Base-by-base conservation (phyloP, 768 basidiomycete genomes). In the Auriscalpium microsporum region DNA sequence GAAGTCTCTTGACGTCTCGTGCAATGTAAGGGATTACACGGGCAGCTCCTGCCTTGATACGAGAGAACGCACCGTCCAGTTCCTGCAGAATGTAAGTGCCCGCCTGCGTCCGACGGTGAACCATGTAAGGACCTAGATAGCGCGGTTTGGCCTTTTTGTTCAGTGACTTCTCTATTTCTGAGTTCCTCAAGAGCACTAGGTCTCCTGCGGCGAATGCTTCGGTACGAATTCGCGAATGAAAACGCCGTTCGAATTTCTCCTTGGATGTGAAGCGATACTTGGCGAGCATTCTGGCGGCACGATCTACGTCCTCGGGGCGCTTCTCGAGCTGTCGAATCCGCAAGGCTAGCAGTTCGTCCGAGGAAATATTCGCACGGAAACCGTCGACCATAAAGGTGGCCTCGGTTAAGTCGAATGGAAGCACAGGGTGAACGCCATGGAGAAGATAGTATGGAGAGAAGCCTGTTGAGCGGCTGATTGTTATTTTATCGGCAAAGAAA, bases 111-210 rank as follows among this genome's bases (percentile, higher is more conserved):
- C 61, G 58, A 11, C 57, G 34, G 4, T 73, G 48, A 0, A 76
- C 70, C 0, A 69, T 56, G 55, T 69, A 68, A 0, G 73, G 74
- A n/a, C 74, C 75, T 13, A 71, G 47, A 55, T 74, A 77, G 2
- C 69, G 19, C 40, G 64, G 61, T 9, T 59, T 64, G 2, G 66
- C 67, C 52, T 74, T 75, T 1, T 58, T 45, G 21, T 63, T 63
- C 0, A 71, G 54, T 0, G 67, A 59, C 28, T 63, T 69, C 28
- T 73, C 69, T 2, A 72, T 52, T 0, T 53, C 28, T 0, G 68
- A 68, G 52, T 78, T 75, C 4, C 66, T 49, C 0, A 75, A 63
- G 0, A 78, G 60, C 0, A 74, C 71, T 0, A 76, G 56, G 0
- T 62, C 61, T 19, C 73, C 72, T 8, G 57, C 59, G 34, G 63